Base-by-base conservation (phyloP, 208 protist genomes). In the Trypanosoma boissoni region DNA sequence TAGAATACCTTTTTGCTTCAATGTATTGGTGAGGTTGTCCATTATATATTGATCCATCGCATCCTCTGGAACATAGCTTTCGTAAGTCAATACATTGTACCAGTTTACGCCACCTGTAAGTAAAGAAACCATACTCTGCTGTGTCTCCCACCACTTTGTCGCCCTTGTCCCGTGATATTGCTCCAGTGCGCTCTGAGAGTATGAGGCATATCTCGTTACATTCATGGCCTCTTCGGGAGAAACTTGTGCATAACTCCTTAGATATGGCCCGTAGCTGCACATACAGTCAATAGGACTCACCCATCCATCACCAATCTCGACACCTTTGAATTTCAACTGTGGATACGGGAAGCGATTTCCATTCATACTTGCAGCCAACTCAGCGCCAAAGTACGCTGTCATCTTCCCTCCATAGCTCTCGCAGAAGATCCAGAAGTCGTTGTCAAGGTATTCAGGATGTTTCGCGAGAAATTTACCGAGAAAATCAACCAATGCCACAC, bases 381-480 rank as follows among this genome's bases (percentile, higher is more conserved):
- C 50, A 31, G 50, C 50, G 6, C 12, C 50, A 31, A 56, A 31
- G 23, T 56, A 56, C 16, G 55, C 55, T 26, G 32, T 70, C 61
- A 46, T 56, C 49, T 77, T 77, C 7, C 71, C 71, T 12, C 37
- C 71, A 37, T 77, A 77, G 28, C 23, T 50, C 60, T 77, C 71
- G 8, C 71, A 66, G 21, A 54, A 58, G 18, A 77, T 41, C 50
- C 68, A 77, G 41, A 77, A 74, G 59, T 46, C 42, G 10, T 65
- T 76, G 14, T 52, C 4, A 16, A 14, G 32, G 18, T 63, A 60
- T 21, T 74, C 14, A 20, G 71, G 52, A 45, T 53, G 60, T 9
- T 54, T 45, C 1, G 26, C 27, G 36, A 70, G 72, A 31, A 81
- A 77, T 23, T 78, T 45, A 23, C 36, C 20, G 7, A 75, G 24